Conservation (phyloP, 768 basidiomycete genomes). For the Artomyces pyxidatus region DNA sequence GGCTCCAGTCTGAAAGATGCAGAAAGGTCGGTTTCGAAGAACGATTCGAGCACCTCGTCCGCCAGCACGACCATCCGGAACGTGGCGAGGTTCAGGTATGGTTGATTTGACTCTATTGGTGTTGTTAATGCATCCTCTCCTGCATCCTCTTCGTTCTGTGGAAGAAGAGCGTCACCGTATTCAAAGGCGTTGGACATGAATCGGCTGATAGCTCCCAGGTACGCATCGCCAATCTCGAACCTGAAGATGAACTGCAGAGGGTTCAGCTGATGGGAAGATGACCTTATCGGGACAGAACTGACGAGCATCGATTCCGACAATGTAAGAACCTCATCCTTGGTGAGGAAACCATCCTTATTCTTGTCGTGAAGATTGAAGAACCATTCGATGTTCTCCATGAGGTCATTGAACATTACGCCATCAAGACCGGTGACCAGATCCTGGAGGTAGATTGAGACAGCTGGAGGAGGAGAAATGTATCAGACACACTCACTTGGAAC, state of each 20-base stretch:
- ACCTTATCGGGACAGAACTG: slow-evolving; percentile 19
- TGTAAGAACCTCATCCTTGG: slow-evolving; percentile 94
- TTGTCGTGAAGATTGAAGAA: slow-evolving; percentile 95
- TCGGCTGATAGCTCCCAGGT: slow-evolving; percentile 90
- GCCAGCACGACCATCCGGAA: slow-evolving; percentile 99
- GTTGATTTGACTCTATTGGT: slow-evolving; percentile 67
- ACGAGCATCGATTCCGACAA: slow-evolving; percentile 92
- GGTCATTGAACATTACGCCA: slow-evolving; percentile 88
- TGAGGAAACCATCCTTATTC: slow-evolving; percentile 90
- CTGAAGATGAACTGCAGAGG: slow-evolving; percentile 87
- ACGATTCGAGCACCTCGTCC: slow-evolving; percentile 92
- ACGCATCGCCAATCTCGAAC: slow-evolving; percentile 92
- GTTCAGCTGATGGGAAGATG: background rate
- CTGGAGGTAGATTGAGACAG: slow-evolving; percentile 29
- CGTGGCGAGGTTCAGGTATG: slow-evolving; percentile 90
- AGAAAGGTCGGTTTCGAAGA: slow-evolving; percentile 90
- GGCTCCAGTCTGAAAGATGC: slow-evolving; percentile 78
- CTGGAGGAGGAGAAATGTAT: background rate
- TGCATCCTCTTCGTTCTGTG: slow-evolving; percentile 35
- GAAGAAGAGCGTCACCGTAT: slow-evolving; percentile 90
- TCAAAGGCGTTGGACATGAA: slow-evolving; percentile 99
- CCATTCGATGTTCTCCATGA: slow-evolving; percentile 99
- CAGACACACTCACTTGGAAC: slow-evolving; percentile 59
- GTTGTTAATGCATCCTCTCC: slow-evolving; percentile 29
- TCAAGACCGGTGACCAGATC: slow-evolving; percentile 86